Percentiles rank a stretch among this genome's conserved stretches.
Conservation (phyloP, 2,329 filamentous ascomycete genomes). For the Sporothrix protearum region DNA sequence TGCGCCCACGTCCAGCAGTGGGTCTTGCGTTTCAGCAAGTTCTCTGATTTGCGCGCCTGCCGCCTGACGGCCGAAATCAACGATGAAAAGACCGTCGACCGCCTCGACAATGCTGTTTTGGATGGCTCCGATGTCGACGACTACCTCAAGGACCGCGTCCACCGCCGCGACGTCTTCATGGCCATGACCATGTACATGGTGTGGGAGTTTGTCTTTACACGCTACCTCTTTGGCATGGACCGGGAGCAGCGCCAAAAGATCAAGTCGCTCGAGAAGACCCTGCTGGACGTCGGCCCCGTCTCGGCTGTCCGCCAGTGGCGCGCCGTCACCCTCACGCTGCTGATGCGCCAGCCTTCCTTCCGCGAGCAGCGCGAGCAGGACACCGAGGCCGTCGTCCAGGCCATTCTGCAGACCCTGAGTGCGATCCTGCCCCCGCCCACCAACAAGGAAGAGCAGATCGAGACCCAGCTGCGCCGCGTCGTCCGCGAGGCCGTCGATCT, state of each 20-base stretch:
- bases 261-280: conserved; percentile 88
- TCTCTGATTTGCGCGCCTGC: conserved; percentile 87
- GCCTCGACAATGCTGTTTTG: conserved; percentile 88
- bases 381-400: conserved; percentile 91
- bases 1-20: conserved; percentile 96
- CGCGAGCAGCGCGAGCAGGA: conserved; percentile 78
- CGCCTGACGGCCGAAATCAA: conserved; percentile 78
- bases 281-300: conserved; percentile 80
- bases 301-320: conserved; percentile 96
- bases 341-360: conserved; percentile 78
- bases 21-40: conserved; percentile 96
- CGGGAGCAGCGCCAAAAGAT: conserved; percentile 96
- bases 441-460: conserved; percentile 74
- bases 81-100: conserved; percentile 89
- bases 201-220: conserved; percentile 97
- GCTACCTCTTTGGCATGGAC: conserved; percentile 98
- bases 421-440: conserved; percentile 82
- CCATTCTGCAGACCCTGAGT: conserved; percentile 79
- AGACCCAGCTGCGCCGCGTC: conserved; percentile 80
- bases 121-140: conserved; percentile 90
- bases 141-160: conserved; percentile 83
- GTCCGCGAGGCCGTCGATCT: conserved; percentile 85
- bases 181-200: conserved; percentile 99
- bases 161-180: conserved; percentile 93
- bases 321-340: conserved; percentile 85